Evolutionary conservation across 2,329 filamentous ascomycete genomes (phyloP).

Genomic region (Onygenales sp.): DNA sequence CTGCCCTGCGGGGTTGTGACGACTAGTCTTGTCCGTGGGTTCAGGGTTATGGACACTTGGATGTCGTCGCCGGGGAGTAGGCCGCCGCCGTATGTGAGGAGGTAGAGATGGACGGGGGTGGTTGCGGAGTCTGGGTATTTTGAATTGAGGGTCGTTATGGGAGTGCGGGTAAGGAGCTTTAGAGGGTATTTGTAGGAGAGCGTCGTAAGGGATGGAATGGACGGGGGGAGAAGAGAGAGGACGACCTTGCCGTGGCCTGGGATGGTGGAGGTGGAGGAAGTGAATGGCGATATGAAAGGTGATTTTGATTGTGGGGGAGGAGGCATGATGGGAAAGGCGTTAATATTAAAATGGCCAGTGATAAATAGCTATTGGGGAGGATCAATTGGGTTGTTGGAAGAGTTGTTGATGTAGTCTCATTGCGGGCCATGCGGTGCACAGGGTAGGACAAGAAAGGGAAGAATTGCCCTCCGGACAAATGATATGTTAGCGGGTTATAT

Average conservation of each 20-base stretch:
- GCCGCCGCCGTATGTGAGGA: slow-evolving; percentile 90
- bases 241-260: slow-evolving; percentile 73
- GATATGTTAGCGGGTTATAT: too few species aligned
- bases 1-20: slow-evolving; percentile 60
- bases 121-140: slow-evolving; percentile 24
- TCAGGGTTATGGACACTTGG: slow-evolving; percentile 59
- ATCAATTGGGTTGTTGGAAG: too few species aligned
- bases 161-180: slow-evolving; percentile 77
- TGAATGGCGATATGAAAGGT: slow-evolving; percentile 58
- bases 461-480: too few species aligned
- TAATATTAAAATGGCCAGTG: too few species aligned
- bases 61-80: slow-evolving; percentile 82
- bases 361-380: too few species aligned
- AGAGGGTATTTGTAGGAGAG: slow-evolving; percentile 89
- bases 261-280: slow-evolving; percentile 59
- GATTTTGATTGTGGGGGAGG: slow-evolving; percentile 11
- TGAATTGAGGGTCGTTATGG: slow-evolving; percentile 48
- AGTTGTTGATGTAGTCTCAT: too few species aligned
- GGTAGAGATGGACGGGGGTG: slow-evolving; percentile 66
- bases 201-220: slow-evolving; percentile 59
- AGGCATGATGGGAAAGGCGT: neutral
- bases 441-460: too few species aligned
- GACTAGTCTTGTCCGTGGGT: slow-evolving; percentile 54
- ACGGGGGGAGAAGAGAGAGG: slow-evolving; percentile 61
- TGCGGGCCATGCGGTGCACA: too few species aligned